Evolutionary conservation across 1,139 yeast species (phyloP), one percentile per base, ranked within the genome.

Genomic region (Suzukiozyma palmioleophila): DNA sequence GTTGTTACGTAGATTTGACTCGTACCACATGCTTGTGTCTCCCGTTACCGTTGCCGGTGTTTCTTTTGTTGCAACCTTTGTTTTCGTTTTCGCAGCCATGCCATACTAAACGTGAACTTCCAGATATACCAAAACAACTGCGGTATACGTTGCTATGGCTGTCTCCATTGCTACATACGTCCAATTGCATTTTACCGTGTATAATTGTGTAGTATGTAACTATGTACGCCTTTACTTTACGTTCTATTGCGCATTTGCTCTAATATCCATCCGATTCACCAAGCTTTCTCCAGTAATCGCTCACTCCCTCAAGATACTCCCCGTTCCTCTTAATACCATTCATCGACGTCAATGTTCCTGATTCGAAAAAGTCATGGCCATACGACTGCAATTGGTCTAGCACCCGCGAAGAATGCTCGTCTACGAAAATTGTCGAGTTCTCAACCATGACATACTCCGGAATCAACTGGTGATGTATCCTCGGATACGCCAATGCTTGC

Each of bases 381-480:
- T 56, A 42, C 3, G 21, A 30, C 16, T 35, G 37, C 46, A 64
- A 51, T 22, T 43, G 36, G 0, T 41, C 43, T 11, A 47, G 18
- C 5, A 58, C 42, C 6, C 24, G 28, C 26, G 37, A 37, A 3
- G 46, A 46, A 42, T 53, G 57, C 40, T 64, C 70, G 28, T 56
- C 40, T 31, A 59, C 54, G 30, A 61, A 59, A 24, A 60, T 64
- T 0, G 64, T 53, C 3, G 58, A 36, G 39, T 68, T 64, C 54
- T 92, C 98, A 32, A 84, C 71, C 60, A 69, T 76, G 1, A 80
- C 66, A 4, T 54, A 58, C 47, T 88, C 81, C 0, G 98, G 97
- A 26, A 90, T 60, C 26, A 92, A 72, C 59, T 92, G 98, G 57
- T 92, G 96, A 56, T 92, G 97, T 9, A 87, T 44, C 39, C 98